Evolutionary conservation across 257 asterid species (phyloP).

Genomic region (Thymus mandschuricus): DNA sequence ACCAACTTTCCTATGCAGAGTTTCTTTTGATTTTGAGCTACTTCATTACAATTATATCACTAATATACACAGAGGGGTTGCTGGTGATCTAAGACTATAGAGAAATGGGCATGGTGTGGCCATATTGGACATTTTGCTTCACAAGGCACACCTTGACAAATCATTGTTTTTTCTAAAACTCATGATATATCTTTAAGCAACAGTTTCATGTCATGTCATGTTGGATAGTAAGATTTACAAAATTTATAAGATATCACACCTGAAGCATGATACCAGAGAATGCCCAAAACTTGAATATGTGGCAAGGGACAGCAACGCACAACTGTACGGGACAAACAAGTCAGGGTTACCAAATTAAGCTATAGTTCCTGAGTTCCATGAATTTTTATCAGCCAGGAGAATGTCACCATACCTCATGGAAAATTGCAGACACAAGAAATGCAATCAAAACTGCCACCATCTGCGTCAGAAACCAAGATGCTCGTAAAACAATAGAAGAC

Average conservation of each 20-base stretch:
- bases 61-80: not conserved
- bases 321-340: constrained; percentile 56
- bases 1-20: not conserved
- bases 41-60: not conserved
- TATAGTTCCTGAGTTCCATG: constrained; percentile 25
- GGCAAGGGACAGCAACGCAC: constrained; percentile 97
- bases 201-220: constrained; percentile 5
- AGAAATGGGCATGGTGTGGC: not conserved
- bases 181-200: not conserved
- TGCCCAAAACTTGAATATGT: constrained; percentile 95
- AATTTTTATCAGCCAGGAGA: constrained; percentile 18
- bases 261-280: constrained; percentile 91
- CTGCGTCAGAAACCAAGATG: constrained; percentile 51
- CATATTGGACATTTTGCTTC: not conserved
- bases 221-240: constrained; percentile 3
- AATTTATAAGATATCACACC: constrained; percentile 45
- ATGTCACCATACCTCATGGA: constrained; percentile 77
- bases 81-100: constrained; percentile 8
- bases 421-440: constrained; percentile 86
- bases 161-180: not conserved
- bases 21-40: constrained; percentile 2
- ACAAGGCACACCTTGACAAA: constrained; percentile 10
- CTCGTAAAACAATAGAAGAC: constrained; percentile 8
- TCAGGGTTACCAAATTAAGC: constrained; percentile 17
- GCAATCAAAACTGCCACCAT: constrained; percentile 77